These are phyloP conservation scores for Tricholomella constricta DNA, from an alignment of 768 basidiomycete species.

Conservation along the genomic window DNA sequence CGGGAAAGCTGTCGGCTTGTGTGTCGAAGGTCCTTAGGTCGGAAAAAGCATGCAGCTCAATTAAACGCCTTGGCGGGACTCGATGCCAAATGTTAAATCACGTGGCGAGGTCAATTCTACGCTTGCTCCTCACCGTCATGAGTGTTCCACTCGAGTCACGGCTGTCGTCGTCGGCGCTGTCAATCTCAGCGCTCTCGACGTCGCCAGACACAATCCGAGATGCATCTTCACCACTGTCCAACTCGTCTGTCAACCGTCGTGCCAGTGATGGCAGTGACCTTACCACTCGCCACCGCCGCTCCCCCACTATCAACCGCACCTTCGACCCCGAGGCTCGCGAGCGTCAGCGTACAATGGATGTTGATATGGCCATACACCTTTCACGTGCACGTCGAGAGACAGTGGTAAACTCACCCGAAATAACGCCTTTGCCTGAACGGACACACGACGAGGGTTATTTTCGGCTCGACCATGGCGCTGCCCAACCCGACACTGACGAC, in stretches of 20 bases:
- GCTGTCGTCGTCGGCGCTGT: constrained; percentile 7
- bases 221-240: constrained; percentile 4
- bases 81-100: too few relatives aligned
- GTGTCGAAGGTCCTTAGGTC: too few relatives aligned
- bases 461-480: constrained; percentile 20
- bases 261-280: constrained; percentile 43
- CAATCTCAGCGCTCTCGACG: constrained; percentile 10
- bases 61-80: constrained; percentile 77
- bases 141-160: constrained; percentile 9
- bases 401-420: constrained; percentile 37
- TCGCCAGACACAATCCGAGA: constrained; percentile 11
- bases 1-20: too few relatives aligned
- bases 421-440: constrained; percentile 26
- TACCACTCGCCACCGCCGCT: constrained; percentile 48
- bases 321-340: constrained; percentile 76
- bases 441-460: constrained; percentile 40
- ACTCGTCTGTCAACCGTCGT: constrained; percentile 7
- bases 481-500: constrained; percentile 18
- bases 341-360: constrained; percentile 91
- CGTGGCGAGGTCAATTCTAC: too few relatives aligned
- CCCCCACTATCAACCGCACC: constrained; percentile 63
- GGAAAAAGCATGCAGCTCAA: not conserved
- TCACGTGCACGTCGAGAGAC: constrained; percentile 73
- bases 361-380: constrained; percentile 86
- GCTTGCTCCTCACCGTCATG: constrained; percentile 33